Percentiles rank a stretch among this genome's conserved stretches.
These are phyloP conservation scores for Nicotiana noctiflora DNA, from an alignment of 257 asterid species.

Conservation along the genomic window DNA sequence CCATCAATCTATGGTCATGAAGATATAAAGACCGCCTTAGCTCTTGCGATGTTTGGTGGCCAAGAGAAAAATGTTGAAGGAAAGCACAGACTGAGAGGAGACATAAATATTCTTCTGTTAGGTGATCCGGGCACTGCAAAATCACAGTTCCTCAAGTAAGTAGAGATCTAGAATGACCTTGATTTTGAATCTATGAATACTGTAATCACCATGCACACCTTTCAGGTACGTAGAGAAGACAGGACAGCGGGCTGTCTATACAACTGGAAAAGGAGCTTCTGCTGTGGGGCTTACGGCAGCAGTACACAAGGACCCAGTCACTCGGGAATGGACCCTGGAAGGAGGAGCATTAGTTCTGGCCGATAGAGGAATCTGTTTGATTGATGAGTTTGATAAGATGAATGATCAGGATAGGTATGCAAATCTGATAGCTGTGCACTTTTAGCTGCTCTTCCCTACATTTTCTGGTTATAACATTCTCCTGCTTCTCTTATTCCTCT, in stretches of 20 bases:
- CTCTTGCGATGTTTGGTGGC: constrained; percentile 98
- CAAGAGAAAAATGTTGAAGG: constrained; percentile 97
- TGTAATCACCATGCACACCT: constrained; percentile 11
- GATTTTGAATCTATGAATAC: constrained; percentile 8
- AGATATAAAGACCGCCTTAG: constrained; percentile 92
- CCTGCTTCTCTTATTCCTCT: not conserved
- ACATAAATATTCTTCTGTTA: constrained; percentile 83
- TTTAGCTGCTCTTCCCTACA: constrained; percentile 1
- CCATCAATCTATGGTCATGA: constrained; percentile 97
- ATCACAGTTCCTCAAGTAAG: constrained; percentile 97
- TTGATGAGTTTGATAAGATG: constrained; percentile 98
- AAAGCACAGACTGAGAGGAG: constrained; percentile 89
- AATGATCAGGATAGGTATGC: constrained; percentile 92
- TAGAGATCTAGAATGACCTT: constrained; percentile 5
- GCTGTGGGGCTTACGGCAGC: constrained; percentile 99
- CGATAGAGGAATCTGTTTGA: constrained; percentile 98
- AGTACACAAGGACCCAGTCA: constrained; percentile 97
- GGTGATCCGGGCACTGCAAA: constrained; percentile 99
- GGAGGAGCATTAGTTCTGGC: constrained; percentile 99
- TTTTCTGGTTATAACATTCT: constrained; percentile 13
- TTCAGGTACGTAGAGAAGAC: constrained; percentile 88
- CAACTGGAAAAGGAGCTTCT: constrained; percentile 99
- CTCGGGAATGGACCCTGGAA: constrained; percentile 98
- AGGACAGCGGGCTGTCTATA: constrained; percentile 93
- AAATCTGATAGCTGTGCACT: constrained; percentile 6